phyloP scores from a whole-genome alignment of 179 eudicot species.

The Beta corolliflora region DNA sequence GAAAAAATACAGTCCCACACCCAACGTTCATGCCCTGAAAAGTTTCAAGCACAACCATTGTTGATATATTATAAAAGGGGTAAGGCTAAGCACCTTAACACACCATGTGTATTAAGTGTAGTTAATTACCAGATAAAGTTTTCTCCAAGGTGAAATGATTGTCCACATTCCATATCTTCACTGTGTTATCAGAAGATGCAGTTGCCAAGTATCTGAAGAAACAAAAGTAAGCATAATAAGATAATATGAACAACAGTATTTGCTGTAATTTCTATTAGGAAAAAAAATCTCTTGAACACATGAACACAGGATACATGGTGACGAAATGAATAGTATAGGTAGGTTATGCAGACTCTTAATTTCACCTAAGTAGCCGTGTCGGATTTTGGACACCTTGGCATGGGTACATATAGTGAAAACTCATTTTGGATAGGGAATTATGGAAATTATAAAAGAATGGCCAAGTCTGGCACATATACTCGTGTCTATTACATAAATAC shows the following conservation, averaged over 20 bases:
- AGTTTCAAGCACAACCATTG: conserved; percentile 1
- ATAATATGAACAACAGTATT: not conserved
- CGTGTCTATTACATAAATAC: too few species aligned
- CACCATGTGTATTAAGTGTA: not conserved
- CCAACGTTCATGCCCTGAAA: conserved; percentile 94
- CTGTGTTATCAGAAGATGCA: conserved; percentile 90
- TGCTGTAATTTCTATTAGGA: not conserved
- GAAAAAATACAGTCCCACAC: conserved; percentile 99
- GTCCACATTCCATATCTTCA: conserved; percentile 94
- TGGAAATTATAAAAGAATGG: too few species aligned
- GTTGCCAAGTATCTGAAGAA: conserved; percentile 85
- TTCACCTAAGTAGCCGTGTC: too few species aligned
- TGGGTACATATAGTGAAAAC: too few species aligned
- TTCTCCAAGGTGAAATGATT: conserved; percentile 78
- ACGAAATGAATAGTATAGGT: not conserved
- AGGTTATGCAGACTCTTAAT: not conserved
- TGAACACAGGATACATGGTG: not conserved
- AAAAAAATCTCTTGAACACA: not conserved
- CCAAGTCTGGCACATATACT: too few species aligned
- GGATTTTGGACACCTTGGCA: too few species aligned
- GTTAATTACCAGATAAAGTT: conserved; percentile 63
- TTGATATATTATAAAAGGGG: not conserved
- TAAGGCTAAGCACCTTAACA: conserved; percentile 7
- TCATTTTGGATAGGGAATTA: too few species aligned
- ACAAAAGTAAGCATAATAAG: not conserved